Base-by-base conservation (phyloP, 2,329 filamentous ascomycete genomes). In the Colletotrichum costaricense region DNA sequence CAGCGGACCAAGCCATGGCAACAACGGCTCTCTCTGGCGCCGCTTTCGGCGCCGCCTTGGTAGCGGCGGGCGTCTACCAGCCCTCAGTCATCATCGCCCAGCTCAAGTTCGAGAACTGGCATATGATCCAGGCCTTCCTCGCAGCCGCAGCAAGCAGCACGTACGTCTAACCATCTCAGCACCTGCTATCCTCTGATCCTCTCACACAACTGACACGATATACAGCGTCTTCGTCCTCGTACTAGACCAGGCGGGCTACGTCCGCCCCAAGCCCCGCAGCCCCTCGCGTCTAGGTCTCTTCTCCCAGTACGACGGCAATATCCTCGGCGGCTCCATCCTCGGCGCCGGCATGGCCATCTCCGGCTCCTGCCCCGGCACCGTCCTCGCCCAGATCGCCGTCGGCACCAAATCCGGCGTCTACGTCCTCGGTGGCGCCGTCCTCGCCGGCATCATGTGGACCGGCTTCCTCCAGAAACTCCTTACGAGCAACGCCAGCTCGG, bases 291-390 rank as follows among this genome's bases (percentile, higher is more conserved):
- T 91, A 30, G 87, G 86, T 65, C 82, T 91, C 76, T 86, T 91
- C 75, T 82, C 83, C 9, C 78, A 81, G 22, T 91, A 90, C 77
- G 91, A 93, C 76, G 92, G 90, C 69, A 93, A 94, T 79, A 80
- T 93, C 59, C 76, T 93, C 75, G 92, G 92, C 68, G 92, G 92
- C 5, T 78, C 85, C 19, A 81, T 93, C 3, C 86, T 92, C 30
- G 92, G 92, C 46, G 79, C 87, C n/a, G 92, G 92, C 68, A 93
- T 93, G 91, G 86, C 89, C 6, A 81, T 93, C 19, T 88, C 91
- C 0, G 91, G 91, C 9, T 88, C 91, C 0, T 93, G 92, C 72
- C 91, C 92, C 0, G 92, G 92, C 0, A 92, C 91, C 0, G 86
- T 93, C 6, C 86, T 92, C 62, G 87, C 88, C 0, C 92, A 94